These are phyloP conservation scores for Elasticomyces elasticus DNA, from an alignment of 495 filamentous ascomycete species.

Conservation along the genomic window DNA sequence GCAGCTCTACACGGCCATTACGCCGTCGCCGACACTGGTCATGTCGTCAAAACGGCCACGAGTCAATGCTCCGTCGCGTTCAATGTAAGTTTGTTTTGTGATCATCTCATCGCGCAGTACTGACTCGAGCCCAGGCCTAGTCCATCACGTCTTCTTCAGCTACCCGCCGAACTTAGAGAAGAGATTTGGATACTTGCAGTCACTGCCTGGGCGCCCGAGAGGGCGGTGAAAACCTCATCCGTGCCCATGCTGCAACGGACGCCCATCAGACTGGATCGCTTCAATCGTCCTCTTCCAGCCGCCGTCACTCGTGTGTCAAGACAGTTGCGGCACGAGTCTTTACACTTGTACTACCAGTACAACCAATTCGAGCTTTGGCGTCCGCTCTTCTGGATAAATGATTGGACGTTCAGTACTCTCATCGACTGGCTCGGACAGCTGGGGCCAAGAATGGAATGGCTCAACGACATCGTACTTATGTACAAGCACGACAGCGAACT, in stretches of 20 bases:
- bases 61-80: neutral
- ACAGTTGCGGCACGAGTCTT: neutral
- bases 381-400: conserved; percentile 3
- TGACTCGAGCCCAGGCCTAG: neutral
- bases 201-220: neutral
- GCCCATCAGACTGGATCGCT: conserved; percentile 5
- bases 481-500: conserved; percentile 10
- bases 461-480: neutral
- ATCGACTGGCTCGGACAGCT: conserved; percentile 5
- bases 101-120: neutral
- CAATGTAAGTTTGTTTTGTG: neutral
- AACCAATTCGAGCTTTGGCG: conserved; percentile 8
- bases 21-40: too few relatives aligned
- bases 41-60: too few relatives aligned
- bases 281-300: conserved; percentile 4
- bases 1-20: too few relatives aligned
- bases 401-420: conserved; percentile 1
- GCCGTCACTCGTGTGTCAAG: conserved; percentile 4
- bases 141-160: neutral
- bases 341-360: conserved; percentile 3
- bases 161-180: conserved; percentile 1
- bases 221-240: neutral
- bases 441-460: neutral
- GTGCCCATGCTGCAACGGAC: neutral
- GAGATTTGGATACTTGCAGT: neutral